Conservation (phyloP, 345 rosid genomes). For the Populus deltoides region DNA sequence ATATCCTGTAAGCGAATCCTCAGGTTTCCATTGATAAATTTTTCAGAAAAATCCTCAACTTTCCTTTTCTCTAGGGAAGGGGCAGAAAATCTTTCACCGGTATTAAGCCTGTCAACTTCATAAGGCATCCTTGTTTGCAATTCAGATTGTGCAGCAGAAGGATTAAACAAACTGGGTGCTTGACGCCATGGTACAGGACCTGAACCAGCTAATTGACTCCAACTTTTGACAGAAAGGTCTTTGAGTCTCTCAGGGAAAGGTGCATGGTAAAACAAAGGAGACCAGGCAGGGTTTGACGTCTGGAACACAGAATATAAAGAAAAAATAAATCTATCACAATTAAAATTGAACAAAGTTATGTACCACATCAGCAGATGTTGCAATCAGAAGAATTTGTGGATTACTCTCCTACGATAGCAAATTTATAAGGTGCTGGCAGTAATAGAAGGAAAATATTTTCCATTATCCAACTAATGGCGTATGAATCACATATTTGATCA, state of each 20-base stretch:
- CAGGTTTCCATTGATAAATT: constrained; percentile 53
- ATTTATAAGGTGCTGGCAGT: no score
- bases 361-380: no score
- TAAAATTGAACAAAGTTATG: not conserved
- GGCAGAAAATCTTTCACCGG: constrained; percentile 38
- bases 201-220: constrained; percentile 68
- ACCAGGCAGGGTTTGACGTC: constrained; percentile 54
- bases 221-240: constrained; percentile 50
- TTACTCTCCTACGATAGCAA: no score
- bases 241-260: constrained; percentile 54
- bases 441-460: no score
- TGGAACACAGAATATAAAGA: constrained; percentile 34
- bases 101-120: constrained; percentile 51
- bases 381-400: not conserved
- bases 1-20: constrained; percentile 41
- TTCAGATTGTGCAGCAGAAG: constrained; percentile 59
- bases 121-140: constrained; percentile 41
- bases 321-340: not conserved
- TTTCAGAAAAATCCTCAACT: constrained; percentile 55
- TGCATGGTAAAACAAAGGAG: constrained; percentile 38
- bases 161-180: constrained; percentile 62
- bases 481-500: not conserved
- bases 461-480: not conserved
- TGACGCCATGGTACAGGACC: constrained; percentile 76
- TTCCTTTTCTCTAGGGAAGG: constrained; percentile 52